A percentile compares a stretch with the other conserved stretches of the same genome.
Evolutionary conservation across 78 protist genomes (phyloP).

Genomic region (Tieghemostelium lacteum): DNA sequence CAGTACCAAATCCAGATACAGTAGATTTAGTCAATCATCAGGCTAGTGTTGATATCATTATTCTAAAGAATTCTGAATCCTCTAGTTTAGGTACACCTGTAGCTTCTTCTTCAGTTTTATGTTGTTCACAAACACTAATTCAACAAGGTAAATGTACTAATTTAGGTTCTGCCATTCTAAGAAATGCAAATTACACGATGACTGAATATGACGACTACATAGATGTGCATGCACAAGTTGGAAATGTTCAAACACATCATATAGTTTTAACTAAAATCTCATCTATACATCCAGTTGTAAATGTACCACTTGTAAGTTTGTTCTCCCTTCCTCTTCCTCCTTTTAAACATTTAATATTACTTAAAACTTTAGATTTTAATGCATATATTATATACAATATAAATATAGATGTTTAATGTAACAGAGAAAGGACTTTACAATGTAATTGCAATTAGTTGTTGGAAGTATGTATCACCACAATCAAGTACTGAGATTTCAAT

Average conservation of each 20-base stretch:
- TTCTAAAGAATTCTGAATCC: background rate
- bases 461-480: no score
- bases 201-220: background rate
- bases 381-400: background rate
- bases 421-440: no score
- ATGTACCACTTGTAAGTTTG: no score
- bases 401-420: no score
- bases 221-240: background rate
- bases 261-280: background rate
- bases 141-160: background rate
- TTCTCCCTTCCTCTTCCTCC: no score
- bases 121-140: background rate
- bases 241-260: background rate
- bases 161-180: background rate
- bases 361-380: background rate
- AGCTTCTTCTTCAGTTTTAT: background rate
- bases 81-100: background rate
- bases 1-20: background rate
- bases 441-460: no score
- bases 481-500: no score
- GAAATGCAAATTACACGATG: background rate
- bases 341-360: background rate
- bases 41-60: background rate
- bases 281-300: no score
- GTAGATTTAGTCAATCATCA: background rate